Percentiles rank a stretch among this genome's conserved stretches.
Conservation (phyloP, 495 filamentous ascomycete species). For the Hypomontagnella submonticulosa region DNA sequence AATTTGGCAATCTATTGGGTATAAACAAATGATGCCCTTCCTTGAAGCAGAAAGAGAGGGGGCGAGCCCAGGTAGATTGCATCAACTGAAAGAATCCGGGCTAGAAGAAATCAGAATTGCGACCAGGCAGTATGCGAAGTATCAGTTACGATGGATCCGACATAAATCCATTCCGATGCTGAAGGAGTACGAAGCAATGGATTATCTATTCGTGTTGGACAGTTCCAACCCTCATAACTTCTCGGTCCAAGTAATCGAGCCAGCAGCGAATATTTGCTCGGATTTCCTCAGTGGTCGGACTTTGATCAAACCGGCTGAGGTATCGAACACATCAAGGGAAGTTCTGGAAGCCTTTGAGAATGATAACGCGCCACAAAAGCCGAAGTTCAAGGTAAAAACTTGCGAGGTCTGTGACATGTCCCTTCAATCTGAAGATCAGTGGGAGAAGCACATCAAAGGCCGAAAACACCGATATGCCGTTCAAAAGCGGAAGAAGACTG, state of each 20-base stretch:
- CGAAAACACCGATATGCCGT: slow-evolving; percentile 62
- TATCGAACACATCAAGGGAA: slow-evolving; percentile 69
- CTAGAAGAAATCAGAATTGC: slow-evolving; percentile 73
- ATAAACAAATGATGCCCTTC: slow-evolving; percentile 85
- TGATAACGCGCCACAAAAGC: slow-evolving; percentile 56
- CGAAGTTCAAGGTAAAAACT: slow-evolving; percentile 61
- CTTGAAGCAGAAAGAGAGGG: slow-evolving; percentile 62
- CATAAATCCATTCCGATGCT: slow-evolving; percentile 79
- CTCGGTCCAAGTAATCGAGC: slow-evolving; percentile 66
- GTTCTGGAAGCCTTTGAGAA: slow-evolving; percentile 66
- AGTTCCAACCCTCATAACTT: slow-evolving; percentile 71
- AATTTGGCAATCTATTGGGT: slow-evolving; percentile 96
- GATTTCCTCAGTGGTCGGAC: slow-evolving; percentile 66
- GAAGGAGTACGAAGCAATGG: slow-evolving; percentile 58
- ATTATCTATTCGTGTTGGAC: slow-evolving; percentile 78
- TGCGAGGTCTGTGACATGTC: slow-evolving; percentile 82
- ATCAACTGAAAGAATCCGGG: slow-evolving; percentile 48
- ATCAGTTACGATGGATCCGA: slow-evolving; percentile 87
- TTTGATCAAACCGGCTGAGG: slow-evolving; percentile 68
- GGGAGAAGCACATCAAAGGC: slow-evolving; percentile 78
- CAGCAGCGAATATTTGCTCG: slow-evolving; percentile 69
- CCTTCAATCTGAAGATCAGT: slow-evolving; percentile 75
- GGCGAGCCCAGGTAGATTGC: slow-evolving; percentile 49
- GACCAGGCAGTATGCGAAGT: slow-evolving; percentile 86
- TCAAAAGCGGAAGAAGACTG: slow-evolving; percentile 41